A percentile compares a stretch with the other conserved stretches of the same genome.
phyloP scores from a whole-genome alignment of 768 basidiomycete species.

The Leccinum rimulosum region DNA sequence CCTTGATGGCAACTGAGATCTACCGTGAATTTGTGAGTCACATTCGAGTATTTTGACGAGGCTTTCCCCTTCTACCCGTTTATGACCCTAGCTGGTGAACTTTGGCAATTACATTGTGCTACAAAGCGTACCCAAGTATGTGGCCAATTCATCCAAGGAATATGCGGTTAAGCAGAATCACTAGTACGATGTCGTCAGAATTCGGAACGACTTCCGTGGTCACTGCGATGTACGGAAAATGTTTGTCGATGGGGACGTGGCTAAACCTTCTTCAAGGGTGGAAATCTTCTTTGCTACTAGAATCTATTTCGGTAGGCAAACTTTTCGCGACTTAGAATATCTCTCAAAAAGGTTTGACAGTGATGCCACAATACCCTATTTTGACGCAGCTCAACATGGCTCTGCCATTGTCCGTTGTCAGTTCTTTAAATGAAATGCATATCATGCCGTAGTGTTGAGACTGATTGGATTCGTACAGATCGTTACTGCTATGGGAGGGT shows the following conservation, averaged over 20 bases:
- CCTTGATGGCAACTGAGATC: not conserved
- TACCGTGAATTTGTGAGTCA: slow-evolving; percentile 5
- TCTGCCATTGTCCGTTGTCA: slow-evolving; percentile 5
- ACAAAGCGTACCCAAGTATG: not conserved
- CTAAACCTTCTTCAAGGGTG: slow-evolving; percentile 2
- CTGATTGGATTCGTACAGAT: not conserved
- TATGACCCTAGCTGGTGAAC: not conserved
- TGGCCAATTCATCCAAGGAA: not conserved
- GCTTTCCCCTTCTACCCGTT: not conserved
- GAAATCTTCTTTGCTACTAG: slow-evolving; percentile 8
- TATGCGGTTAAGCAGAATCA: not conserved
- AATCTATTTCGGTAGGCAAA: slow-evolving; percentile 7
- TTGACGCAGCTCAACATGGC: not conserved
- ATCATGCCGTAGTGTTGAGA: not conserved
- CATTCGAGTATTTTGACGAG: not conserved
- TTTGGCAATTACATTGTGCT: slow-evolving; percentile 1
- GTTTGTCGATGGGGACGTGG: not conserved
- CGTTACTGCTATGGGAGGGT: slow-evolving; percentile 1
- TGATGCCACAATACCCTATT: slow-evolving; percentile 8
- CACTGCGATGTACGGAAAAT: slow-evolving; percentile 1
- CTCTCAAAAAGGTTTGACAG: not conserved
- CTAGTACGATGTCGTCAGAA: slow-evolving; percentile 3
- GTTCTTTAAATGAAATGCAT: not conserved
- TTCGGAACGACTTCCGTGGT: not conserved
- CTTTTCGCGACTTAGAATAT: not conserved